Evolutionary conservation across 306 rosid genomes (phyloP).

Genomic region (Phaseolus lunatus): DNA sequence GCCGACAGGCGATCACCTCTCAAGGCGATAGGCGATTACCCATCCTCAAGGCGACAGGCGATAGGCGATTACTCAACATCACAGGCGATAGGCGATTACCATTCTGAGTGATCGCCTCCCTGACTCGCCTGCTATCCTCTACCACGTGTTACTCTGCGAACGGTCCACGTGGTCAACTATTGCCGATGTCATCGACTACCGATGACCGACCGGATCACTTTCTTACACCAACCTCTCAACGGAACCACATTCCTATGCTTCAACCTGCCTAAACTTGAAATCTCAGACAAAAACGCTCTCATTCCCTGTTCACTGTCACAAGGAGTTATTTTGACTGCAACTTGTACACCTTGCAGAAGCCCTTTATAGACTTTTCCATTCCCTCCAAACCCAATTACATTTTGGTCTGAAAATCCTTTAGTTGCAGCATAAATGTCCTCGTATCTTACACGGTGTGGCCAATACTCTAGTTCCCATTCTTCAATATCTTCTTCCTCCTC

Average conservation of each 20-base stretch:
- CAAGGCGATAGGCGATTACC: no score
- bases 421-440: conserved; percentile 60
- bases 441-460: conserved; percentile 65
- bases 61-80: no score
- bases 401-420: conserved; percentile 56
- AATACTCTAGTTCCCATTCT: conserved; percentile 68
- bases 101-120: no score
- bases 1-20: no score
- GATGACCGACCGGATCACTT: no score
- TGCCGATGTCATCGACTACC: no score
- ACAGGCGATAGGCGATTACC: no score
- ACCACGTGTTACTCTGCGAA: no score
- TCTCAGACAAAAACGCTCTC: conserved; percentile 68
- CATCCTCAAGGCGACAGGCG: no score
- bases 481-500: conserved; percentile 47
- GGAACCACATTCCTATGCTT: conserved; percentile 70
- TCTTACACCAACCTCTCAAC: conserved; percentile 75
- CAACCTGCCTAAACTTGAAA: conserved; percentile 69
- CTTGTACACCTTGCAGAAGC: conserved; percentile 50
- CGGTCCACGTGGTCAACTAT: no score
- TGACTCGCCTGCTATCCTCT: no score
- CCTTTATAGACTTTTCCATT: conserved; percentile 72
- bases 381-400: conserved; percentile 65
- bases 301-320: conserved; percentile 50
- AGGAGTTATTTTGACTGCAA: conserved; percentile 61